phyloP scores from a whole-genome alignment of 2,329 filamentous ascomycete genomes.

The Cryphonectria nitschkei region DNA sequence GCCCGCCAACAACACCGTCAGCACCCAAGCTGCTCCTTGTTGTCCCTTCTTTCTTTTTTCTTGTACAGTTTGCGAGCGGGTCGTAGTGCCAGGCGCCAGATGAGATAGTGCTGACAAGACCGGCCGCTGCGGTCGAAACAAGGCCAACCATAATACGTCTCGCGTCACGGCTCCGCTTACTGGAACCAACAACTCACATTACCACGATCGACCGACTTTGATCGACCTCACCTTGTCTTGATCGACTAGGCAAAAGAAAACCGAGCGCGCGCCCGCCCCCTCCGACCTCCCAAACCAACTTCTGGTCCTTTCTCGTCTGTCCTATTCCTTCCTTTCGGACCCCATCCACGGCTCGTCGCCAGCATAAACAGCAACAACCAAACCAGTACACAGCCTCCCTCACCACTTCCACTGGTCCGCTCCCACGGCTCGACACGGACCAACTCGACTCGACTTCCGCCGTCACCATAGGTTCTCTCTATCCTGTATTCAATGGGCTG shows the following conservation, averaged over 20 bases:
- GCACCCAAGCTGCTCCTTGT: neutral
- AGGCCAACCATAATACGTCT: constrained; percentile 11
- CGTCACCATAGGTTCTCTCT: neutral
- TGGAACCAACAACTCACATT: neutral
- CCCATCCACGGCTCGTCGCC: neutral
- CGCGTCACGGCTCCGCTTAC: constrained; percentile 7
- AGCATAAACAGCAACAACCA: neutral
- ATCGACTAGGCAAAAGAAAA: neutral
- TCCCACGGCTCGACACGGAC: neutral
- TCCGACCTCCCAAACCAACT: neutral
- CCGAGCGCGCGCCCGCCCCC: neutral
- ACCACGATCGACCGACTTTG: neutral
- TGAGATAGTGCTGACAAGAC: constrained; percentile 10
- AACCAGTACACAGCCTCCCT: neutral
- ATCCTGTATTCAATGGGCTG: neutral
- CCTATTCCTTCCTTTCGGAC: neutral
- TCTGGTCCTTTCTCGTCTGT: neutral
- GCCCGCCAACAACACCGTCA: neutral
- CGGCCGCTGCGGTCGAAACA: constrained; percentile 18
- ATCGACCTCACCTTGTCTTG: neutral
- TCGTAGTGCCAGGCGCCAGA: neutral
- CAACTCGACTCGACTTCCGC: constrained; percentile 5
- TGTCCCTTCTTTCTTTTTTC: neutral
- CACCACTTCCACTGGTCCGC: neutral
- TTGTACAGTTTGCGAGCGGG: neutral